phyloP scores from a whole-genome alignment of 2,329 filamentous ascomycete species.

The Diaporthe helianthi region DNA sequence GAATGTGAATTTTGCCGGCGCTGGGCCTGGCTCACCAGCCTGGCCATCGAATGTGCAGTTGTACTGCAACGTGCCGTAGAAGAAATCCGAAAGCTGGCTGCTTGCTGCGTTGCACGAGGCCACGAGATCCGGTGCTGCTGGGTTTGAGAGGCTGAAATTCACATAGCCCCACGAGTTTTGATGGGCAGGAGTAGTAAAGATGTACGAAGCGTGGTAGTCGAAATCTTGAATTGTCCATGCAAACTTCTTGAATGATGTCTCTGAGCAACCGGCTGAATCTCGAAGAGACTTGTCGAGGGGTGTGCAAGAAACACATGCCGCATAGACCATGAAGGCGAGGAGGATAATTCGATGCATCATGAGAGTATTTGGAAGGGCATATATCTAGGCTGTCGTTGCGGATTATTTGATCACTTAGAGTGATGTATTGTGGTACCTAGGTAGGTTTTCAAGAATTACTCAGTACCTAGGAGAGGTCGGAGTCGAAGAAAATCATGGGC shows the following conservation, averaged over 20 bases:
- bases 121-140: constrained; percentile 46
- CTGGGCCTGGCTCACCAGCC: constrained; percentile 35
- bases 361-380: too few species aligned
- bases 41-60: constrained; percentile 47
- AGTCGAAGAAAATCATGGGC: neutral
- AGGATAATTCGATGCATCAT: constrained; percentile 11
- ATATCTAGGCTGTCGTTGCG: neutral
- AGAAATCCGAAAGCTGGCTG: constrained; percentile 54
- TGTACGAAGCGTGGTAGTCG: constrained; percentile 56
- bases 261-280: constrained; percentile 42
- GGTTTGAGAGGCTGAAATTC: constrained; percentile 58
- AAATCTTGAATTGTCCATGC: constrained; percentile 53
- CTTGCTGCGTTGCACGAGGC: constrained; percentile 51
- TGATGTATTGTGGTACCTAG: neutral
- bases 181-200: constrained; percentile 59
- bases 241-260: constrained; percentile 44
- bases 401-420: neutral
- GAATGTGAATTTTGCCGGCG: constrained; percentile 52
- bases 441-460: neutral
- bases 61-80: constrained; percentile 56
- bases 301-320: constrained; percentile 25
- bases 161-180: constrained; percentile 56
- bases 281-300: constrained; percentile 37
- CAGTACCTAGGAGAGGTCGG: neutral
- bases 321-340: neutral